Conservation (phyloP, 2,329 filamentous ascomycete genomes). For the Aspergillus sp. region DNA sequence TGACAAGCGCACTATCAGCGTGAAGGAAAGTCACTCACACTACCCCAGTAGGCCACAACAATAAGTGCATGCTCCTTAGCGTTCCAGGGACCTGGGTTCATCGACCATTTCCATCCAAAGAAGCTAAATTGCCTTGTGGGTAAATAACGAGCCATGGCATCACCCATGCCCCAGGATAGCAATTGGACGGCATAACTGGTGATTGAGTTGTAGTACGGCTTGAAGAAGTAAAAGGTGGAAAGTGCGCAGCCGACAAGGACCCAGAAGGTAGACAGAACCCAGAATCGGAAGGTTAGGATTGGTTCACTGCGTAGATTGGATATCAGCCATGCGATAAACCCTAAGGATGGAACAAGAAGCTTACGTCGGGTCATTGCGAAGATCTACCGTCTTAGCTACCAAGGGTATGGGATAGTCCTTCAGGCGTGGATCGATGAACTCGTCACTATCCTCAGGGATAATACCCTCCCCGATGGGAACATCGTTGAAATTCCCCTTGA, state of each 20-base stretch:
- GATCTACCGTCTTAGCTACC: background rate
- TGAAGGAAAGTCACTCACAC: background rate
- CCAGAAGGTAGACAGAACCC: background rate
- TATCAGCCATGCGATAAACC: background rate
- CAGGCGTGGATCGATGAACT: background rate
- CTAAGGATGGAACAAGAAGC: background rate
- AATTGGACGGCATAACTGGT: background rate
- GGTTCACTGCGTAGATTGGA: background rate
- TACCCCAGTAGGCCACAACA: background rate
- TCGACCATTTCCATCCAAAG: background rate
- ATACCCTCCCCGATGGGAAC: background rate
- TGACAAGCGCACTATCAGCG: background rate
- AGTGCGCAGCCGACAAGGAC: background rate
- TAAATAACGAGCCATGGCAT: background rate
- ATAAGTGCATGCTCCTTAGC: background rate
- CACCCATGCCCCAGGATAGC: background rate
- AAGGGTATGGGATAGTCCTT: background rate
- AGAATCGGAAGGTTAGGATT: background rate
- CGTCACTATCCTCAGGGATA: background rate
- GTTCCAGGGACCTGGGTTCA: background rate
- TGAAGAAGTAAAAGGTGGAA: background rate
- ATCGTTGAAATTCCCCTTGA: background rate
- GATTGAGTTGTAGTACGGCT: background rate
- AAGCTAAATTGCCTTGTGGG: background rate
- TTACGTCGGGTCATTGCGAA: background rate